Evolutionary conservation across 2,329 filamentous ascomycete genomes (phyloP).

Genomic region (Colletotrichum agaves): DNA sequence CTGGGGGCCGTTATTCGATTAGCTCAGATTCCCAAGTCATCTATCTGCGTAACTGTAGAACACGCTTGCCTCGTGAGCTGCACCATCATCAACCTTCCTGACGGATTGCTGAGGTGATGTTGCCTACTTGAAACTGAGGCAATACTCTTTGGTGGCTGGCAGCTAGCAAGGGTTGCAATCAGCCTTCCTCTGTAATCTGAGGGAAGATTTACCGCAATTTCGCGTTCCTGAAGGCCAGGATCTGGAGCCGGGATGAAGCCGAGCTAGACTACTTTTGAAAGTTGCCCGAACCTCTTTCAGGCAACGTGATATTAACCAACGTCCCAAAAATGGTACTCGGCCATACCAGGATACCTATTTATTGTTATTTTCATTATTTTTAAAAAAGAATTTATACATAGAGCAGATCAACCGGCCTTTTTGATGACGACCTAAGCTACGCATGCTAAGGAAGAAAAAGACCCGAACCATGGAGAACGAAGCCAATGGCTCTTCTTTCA

Average conservation of each 20-base stretch:
- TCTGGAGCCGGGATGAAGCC: slow-evolving; percentile 3
- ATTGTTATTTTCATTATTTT: too few species aligned
- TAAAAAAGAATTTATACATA: slow-evolving; percentile 13
- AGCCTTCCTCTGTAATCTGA: slow-evolving; percentile 14
- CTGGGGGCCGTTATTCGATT: neutral
- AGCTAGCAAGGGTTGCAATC: neutral
- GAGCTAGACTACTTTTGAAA: slow-evolving; percentile 21
- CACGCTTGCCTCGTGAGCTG: neutral
- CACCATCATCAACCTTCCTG: slow-evolving; percentile 5
- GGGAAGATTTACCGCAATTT: slow-evolving; percentile 30
- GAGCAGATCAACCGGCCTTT: neutral
- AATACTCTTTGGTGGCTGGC: neutral
- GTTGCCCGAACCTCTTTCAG: slow-evolving; percentile 20
- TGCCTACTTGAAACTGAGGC: neutral
- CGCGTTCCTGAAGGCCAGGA: slow-evolving; percentile 19
- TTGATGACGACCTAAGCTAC: neutral
- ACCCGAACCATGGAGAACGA: neutral
- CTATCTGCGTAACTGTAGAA: neutral
- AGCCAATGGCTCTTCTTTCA: neutral
- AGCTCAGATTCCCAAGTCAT: neutral
- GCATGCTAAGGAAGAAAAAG: neutral
- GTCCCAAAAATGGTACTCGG: slow-evolving; percentile 19
- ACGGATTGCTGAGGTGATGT: neutral
- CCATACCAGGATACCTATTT: slow-evolving; percentile 11
- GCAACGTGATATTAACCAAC: neutral